phyloP scores from a whole-genome alignment of 1,139 yeast species.

The Martiniozyma asiatica region DNA sequence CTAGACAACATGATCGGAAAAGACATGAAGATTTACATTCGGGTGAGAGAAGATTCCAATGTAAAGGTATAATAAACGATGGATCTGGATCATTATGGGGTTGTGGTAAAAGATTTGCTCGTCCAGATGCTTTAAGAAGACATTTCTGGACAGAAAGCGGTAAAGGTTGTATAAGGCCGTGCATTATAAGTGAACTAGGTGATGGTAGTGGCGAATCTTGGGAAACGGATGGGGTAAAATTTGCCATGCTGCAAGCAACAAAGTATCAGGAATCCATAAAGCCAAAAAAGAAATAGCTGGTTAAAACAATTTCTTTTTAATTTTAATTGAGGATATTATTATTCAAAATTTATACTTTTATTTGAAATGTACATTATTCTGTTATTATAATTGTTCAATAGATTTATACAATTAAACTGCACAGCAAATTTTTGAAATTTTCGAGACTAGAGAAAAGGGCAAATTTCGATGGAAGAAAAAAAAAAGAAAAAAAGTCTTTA shows the following conservation, averaged over 20 bases:
- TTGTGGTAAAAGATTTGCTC: slow-evolving; percentile 84
- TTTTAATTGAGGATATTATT: no score
- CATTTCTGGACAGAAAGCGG: slow-evolving; percentile 95
- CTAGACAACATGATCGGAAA: slow-evolving; percentile 88
- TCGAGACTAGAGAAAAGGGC: no score
- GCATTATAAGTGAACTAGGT: slow-evolving; percentile 5
- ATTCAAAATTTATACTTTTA: no score
- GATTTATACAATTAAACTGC: no score
- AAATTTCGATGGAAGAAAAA: no score
- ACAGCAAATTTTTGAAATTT: no score
- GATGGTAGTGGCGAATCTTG: slow-evolving; percentile 52
- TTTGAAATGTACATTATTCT: no score
- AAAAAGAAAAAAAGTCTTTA: no score
- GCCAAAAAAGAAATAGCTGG: no score
- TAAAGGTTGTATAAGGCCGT: slow-evolving; percentile 62
- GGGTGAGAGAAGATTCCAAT: slow-evolving; percentile 81
- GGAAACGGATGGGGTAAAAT: slow-evolving; percentile 11
- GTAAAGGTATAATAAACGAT: slow-evolving; percentile 54
- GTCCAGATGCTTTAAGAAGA: slow-evolving; percentile 90
- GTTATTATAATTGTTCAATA: no score
- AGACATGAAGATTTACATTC: slow-evolving; percentile 89
- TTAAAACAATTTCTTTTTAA: no score
- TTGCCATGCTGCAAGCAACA: slow-evolving; percentile 10
- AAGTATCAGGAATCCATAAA: neutral
- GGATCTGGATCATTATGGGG: slow-evolving; percentile 70